Percentiles rank a stretch among this genome's conserved stretches.
phyloP scores from a whole-genome alignment of 1,139 yeast species.

The Debaryomycetaceae sp. region DNA sequence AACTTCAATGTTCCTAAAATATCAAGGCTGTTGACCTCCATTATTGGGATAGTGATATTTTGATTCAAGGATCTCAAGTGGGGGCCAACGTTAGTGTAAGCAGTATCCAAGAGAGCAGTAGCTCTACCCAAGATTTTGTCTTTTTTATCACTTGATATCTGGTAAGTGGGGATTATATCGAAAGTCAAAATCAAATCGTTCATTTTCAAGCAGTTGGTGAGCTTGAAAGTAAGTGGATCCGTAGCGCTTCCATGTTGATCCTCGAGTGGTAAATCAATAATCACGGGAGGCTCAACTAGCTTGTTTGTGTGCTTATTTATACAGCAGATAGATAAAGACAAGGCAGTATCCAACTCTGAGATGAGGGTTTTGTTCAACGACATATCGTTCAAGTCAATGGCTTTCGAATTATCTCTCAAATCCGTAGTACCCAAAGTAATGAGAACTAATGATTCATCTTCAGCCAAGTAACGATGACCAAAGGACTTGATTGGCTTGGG shows the following conservation, averaged over 20 bases:
- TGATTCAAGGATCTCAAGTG: conserved; percentile 67
- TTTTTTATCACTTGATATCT: conserved; percentile 27
- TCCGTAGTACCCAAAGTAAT: conserved; percentile 89
- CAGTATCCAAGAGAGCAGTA: conserved; percentile 66
- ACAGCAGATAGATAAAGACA: conserved; percentile 70
- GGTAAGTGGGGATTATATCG: conserved; percentile 93
- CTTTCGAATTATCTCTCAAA: conserved; percentile 53
- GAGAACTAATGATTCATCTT: conserved; percentile 64
- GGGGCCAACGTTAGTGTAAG: conserved; percentile 67
- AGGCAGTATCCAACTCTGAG: conserved; percentile 85
- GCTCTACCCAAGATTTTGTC: conserved; percentile 76
- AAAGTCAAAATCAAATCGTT: conserved; percentile 65
- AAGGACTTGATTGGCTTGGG: conserved; percentile 69
- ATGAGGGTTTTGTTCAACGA: conserved; percentile 73
- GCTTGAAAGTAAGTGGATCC: conserved; percentile 78
- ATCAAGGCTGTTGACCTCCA: conserved; percentile 69
- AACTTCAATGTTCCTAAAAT: conserved; percentile 75
- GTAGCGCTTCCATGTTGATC: conserved; percentile 74
- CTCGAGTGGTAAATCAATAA: conserved; percentile 80
- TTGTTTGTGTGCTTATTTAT: conserved; percentile 39
- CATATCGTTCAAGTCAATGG: conserved; percentile 70
- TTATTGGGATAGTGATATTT: conserved; percentile 70
- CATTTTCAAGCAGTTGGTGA: conserved; percentile 46
- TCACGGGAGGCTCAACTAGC: conserved; percentile 58
- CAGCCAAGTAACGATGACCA: conserved; percentile 74